A percentile compares a stretch with the other conserved stretches of the same genome.
Conservation (phyloP, 116 monocot species). For the Phalaenopsis hybrid region DNA sequence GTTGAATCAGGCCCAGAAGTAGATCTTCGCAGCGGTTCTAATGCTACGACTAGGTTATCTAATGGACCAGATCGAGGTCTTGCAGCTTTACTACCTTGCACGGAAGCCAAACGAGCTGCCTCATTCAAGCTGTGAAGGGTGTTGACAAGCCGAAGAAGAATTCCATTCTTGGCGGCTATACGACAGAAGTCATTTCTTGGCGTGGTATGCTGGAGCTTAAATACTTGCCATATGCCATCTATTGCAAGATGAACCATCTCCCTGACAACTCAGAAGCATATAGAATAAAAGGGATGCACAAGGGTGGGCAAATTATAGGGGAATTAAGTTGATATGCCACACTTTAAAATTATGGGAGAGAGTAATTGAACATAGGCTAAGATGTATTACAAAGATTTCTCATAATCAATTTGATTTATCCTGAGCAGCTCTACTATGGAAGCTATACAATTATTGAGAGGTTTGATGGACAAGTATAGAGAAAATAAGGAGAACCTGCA, state of each 20-base stretch:
- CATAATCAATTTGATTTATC: too few species aligned
- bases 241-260: slow-evolving; percentile 99
- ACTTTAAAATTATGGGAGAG: too few species aligned
- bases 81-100: slow-evolving; percentile 43
- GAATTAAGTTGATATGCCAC: too few species aligned
- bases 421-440: too few species aligned
- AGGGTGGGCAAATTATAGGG: too few species aligned
- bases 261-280: slow-evolving; percentile 24
- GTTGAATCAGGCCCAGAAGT: slow-evolving; percentile 35
- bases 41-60: slow-evolving; percentile 33
- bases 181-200: slow-evolving; percentile 82
- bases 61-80: slow-evolving; percentile 56
- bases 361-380: too few species aligned
- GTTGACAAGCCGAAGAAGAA: slow-evolving; percentile 82
- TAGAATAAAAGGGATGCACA: not conserved
- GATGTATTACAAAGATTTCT: too few species aligned
- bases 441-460: too few species aligned
- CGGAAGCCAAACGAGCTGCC: slow-evolving; percentile 67
- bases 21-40: slow-evolving; percentile 21
- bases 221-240: slow-evolving; percentile 97
- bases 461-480: too few species aligned
- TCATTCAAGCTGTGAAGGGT: slow-evolving; percentile 95
- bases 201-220: slow-evolving; percentile 72
- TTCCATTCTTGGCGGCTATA: slow-evolving; percentile 88
- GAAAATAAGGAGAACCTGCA: too few species aligned